phyloP scores from a whole-genome alignment of 371 early-diverging fungal species.

The Chytridiales sp. region DNA sequence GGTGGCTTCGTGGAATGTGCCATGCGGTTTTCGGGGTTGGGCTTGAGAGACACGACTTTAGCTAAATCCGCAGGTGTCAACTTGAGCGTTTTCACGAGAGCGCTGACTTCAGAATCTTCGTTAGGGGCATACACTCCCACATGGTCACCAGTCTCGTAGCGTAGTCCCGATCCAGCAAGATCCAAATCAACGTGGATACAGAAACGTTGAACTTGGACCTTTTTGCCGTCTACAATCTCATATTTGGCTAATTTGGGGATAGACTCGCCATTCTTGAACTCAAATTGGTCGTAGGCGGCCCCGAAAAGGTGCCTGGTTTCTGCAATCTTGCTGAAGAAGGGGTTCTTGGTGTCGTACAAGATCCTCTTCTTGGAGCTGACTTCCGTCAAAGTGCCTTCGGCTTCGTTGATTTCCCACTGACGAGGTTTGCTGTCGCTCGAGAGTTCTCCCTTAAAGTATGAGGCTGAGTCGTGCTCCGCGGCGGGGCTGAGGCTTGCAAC shows the following conservation, averaged over 20 bases:
- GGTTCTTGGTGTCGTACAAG: slow-evolving; percentile 75
- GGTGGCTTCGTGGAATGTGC: slow-evolving; percentile 51
- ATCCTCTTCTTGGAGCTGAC: slow-evolving; percentile 22
- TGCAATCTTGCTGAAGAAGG: slow-evolving; percentile 66
- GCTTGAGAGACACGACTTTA: slow-evolving; percentile 23
- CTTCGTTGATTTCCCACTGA: slow-evolving; percentile 33
- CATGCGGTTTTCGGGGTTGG: slow-evolving; percentile 34
- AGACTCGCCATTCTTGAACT: slow-evolving; percentile 10
- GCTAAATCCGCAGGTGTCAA: slow-evolving; percentile 40
- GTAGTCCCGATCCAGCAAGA: slow-evolving; percentile 70
- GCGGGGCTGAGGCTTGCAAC: slow-evolving; percentile 13
- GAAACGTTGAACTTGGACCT: slow-evolving; percentile 63
- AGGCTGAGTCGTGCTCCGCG: slow-evolving; percentile 4
- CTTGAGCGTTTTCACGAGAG: slow-evolving; percentile 49
- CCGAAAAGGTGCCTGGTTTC: slow-evolving; percentile 66
- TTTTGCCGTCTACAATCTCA: slow-evolving; percentile 12
- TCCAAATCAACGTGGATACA: slow-evolving; percentile 94
- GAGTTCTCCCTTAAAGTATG: slow-evolving; percentile 48
- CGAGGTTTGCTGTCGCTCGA: slow-evolving; percentile 36
- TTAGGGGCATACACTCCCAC: slow-evolving; percentile 92
- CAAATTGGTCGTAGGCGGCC: slow-evolving; percentile 36
- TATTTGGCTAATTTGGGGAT: slow-evolving; percentile 18
- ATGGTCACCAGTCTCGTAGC: slow-evolving; percentile 92
- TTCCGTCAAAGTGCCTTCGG: slow-evolving; percentile 17
- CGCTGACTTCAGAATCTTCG: slow-evolving; percentile 69